Conservation (phyloP, 148 eudicot species). For the Euryodendron excelsum region DNA sequence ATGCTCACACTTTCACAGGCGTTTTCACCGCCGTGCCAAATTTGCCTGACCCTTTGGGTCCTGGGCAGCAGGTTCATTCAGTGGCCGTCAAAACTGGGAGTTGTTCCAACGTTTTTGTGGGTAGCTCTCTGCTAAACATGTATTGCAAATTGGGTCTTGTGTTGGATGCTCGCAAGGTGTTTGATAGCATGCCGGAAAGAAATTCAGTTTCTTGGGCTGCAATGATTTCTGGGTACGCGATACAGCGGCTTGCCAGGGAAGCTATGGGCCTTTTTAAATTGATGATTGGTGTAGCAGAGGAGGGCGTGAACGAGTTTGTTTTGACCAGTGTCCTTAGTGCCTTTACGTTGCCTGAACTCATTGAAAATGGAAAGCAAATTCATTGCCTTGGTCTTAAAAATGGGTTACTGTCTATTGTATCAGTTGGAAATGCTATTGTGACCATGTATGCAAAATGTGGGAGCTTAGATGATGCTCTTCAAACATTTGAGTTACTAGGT, state of each 20-base stretch:
- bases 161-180: slow-evolving; percentile 41
- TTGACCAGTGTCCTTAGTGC: slow-evolving; percentile 51
- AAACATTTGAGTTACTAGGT: slow-evolving; percentile 34
- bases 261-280: slow-evolving; percentile 39
- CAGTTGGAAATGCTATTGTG: slow-evolving; percentile 53
- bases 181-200: slow-evolving; percentile 52
- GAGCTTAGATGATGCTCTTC: slow-evolving; percentile 31
- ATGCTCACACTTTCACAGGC: slow-evolving; percentile 41
- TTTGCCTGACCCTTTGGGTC: slow-evolving; percentile 12
- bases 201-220: slow-evolving; percentile 52
- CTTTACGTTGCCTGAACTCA: slow-evolving; percentile 22
- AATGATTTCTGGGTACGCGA: slow-evolving; percentile 49
- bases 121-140: slow-evolving; percentile 42
- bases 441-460: slow-evolving; percentile 58
- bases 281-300: slow-evolving; percentile 29
- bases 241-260: slow-evolving; percentile 34
- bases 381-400: slow-evolving; percentile 41
- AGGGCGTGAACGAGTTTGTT: slow-evolving; percentile 35
- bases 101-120: slow-evolving; percentile 39
- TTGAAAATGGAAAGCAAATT: slow-evolving; percentile 36
- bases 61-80: slow-evolving; percentile 41
- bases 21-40: slow-evolving; percentile 31
- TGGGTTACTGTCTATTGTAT: slow-evolving; percentile 29
- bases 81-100: slow-evolving; percentile 29
- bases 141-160: slow-evolving; percentile 40